phyloP scores from a whole-genome alignment of 208 protist species.

The Acanthamoeba polyphaga region DNA sequence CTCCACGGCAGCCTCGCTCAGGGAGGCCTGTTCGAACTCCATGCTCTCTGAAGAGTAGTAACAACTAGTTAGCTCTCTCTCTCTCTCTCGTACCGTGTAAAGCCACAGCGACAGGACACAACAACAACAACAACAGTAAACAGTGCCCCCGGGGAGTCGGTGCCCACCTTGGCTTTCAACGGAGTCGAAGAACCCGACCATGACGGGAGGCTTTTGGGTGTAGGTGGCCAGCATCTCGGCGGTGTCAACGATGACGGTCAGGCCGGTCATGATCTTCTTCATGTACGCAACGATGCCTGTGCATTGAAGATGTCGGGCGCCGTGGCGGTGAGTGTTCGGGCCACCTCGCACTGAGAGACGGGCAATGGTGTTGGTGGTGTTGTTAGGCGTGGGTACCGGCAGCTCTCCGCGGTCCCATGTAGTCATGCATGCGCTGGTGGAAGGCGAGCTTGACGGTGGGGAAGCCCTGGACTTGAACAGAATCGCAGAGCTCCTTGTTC shows the following conservation, averaged over 20 bases:
- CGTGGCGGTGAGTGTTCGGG: no score
- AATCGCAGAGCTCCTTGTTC: background rate
- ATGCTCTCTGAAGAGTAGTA: background rate
- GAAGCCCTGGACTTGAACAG: slow-evolving; percentile 22
- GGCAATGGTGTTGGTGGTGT: no score
- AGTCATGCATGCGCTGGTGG: background rate
- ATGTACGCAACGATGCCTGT: background rate
- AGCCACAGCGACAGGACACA: no score
- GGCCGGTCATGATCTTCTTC: background rate
- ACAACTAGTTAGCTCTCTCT: no score
- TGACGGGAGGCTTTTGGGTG: no score
- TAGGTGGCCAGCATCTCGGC: background rate
- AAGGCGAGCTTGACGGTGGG: slow-evolving; percentile 50
- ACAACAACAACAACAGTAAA: no score
- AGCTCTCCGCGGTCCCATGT: background rate
- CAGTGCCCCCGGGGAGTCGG: no score
- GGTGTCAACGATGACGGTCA: background rate
- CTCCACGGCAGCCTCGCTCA: background rate
- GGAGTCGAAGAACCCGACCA: no score
- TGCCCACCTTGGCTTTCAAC: no score
- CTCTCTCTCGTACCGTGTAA: no score
- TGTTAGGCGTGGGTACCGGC: background rate
- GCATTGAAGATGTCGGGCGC: background rate
- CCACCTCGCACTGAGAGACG: no score
- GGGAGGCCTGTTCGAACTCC: background rate